These are phyloP conservation scores for Grosmannia huntii DNA, from an alignment of 2,329 filamentous ascomycete species.

Conservation along the genomic window DNA sequence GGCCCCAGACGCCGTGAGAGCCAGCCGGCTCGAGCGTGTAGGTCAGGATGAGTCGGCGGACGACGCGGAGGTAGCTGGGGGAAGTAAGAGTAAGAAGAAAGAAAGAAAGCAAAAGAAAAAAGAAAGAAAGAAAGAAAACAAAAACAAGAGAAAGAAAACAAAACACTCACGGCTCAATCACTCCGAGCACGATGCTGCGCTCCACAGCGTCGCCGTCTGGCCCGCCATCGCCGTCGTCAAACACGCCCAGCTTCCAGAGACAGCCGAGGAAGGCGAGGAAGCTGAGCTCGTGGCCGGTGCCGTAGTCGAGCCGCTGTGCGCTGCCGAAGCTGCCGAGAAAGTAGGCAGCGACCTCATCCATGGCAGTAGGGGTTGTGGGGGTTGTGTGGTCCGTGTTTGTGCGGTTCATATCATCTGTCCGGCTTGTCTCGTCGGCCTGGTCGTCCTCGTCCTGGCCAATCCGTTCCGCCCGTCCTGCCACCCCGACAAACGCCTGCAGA, in stretches of 20 bases:
- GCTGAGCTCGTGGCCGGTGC: slow-evolving; percentile 89
- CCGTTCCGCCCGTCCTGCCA: slow-evolving; percentile 11
- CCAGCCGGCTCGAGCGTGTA: slow-evolving; percentile 93
- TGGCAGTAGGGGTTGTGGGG: too few relatives aligned
- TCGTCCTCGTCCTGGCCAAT: background rate
- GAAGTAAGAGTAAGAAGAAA: slow-evolving; percentile 13
- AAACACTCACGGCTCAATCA: slow-evolving; percentile 64
- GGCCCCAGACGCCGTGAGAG: slow-evolving; percentile 92
- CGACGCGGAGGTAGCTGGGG: slow-evolving; percentile 62
- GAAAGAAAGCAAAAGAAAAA: background rate
- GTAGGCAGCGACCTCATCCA: slow-evolving; percentile 62
- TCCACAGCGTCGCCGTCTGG: slow-evolving; percentile 44
- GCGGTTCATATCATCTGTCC: too few relatives aligned
- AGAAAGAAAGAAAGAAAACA: slow-evolving; percentile 13
- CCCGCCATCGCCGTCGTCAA: slow-evolving; percentile 36
- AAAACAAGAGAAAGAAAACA: background rate
- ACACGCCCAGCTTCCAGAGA: slow-evolving; percentile 81
- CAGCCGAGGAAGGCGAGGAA: slow-evolving; percentile 85
- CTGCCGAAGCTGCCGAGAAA: slow-evolving; percentile 81
- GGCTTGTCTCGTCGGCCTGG: too few relatives aligned
- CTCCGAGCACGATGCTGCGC: slow-evolving; percentile 65
- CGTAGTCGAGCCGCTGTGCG: slow-evolving; percentile 80
- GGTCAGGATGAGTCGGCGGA: slow-evolving; percentile 71
- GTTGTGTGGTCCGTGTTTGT: too few relatives aligned
- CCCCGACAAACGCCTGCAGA: slow-evolving; percentile 42